A percentile compares a stretch with the other conserved stretches of the same genome.
phyloP scores from a whole-genome alignment of 257 asterid genomes.

The Capsicum chinense region DNA sequence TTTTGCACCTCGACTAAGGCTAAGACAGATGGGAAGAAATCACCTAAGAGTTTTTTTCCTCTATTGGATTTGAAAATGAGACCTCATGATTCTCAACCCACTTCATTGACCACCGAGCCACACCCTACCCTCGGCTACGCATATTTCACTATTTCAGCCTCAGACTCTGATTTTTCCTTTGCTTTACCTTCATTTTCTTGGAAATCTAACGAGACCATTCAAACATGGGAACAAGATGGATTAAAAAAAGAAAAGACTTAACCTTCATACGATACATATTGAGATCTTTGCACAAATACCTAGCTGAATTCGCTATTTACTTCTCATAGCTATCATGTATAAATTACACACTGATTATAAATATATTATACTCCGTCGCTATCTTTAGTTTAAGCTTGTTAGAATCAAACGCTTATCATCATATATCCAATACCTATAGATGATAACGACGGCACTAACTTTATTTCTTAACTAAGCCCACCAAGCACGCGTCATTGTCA shows the following conservation, averaged over 20 bases:
- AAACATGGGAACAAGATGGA: neutral
- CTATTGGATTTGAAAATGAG: too few species aligned
- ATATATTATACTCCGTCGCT: neutral
- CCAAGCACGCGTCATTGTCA: too few species aligned
- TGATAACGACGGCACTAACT: too few species aligned
- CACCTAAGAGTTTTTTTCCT: too few species aligned
- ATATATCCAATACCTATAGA: too few species aligned
- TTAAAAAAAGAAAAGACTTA: neutral
- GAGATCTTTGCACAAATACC: neutral
- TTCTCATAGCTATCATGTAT: neutral
- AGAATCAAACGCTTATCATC: too few species aligned
- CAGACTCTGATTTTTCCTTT: neutral
- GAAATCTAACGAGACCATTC: slow-evolving; percentile 6
- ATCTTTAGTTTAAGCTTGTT: neutral
- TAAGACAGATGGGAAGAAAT: too few species aligned
- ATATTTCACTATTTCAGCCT: slow-evolving; percentile 7
- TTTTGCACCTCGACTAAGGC: too few species aligned
- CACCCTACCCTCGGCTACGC: too few species aligned
- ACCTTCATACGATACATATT: neutral
- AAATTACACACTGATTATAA: neutral
- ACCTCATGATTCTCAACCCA: too few species aligned
- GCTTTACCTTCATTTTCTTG: neutral
- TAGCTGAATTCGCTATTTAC: neutral
- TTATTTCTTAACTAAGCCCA: too few species aligned
- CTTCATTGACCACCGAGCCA: too few species aligned